Evolutionary conservation across 495 filamentous ascomycete genomes (phyloP).

Genomic region (Achaetomiella virescens): DNA sequence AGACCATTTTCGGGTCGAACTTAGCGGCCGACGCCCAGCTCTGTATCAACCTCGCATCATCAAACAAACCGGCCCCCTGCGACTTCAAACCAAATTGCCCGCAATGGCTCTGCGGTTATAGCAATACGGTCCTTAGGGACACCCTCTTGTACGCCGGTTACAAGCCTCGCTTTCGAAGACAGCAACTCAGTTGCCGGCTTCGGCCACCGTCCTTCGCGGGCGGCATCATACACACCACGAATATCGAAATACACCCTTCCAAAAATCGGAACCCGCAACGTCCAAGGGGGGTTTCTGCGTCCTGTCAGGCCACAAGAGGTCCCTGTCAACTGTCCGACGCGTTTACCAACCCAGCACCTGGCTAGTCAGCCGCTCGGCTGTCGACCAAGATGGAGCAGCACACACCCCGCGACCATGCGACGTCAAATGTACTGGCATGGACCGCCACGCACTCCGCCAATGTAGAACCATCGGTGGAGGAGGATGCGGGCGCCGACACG

Average conservation of each 20-base stretch:
- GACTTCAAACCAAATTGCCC: conserved; percentile 6
- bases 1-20: conserved; percentile 10
- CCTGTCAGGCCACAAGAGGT: neutral
- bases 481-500: conserved; percentile 29
- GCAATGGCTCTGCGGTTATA: conserved; percentile 49
- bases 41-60: conserved; percentile 16
- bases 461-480: conserved; percentile 39
- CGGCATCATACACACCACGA: conserved; percentile 3
- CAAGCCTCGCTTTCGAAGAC: conserved; percentile 20
- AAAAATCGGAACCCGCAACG: neutral
- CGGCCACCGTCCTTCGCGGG: conserved; percentile 1
- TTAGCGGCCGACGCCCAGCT: conserved; percentile 14
- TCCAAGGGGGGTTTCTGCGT: neutral
- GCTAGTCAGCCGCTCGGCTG: neutral
- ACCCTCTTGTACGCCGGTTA: conserved; percentile 28
- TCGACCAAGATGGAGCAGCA: conserved; percentile 35
- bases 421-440: conserved; percentile 39
- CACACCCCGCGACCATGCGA: conserved; percentile 33
- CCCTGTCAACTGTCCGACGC: neutral
- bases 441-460: conserved; percentile 35
- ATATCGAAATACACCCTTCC: conserved; percentile 3
- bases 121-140: conserved; percentile 53
- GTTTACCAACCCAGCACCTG: neutral
- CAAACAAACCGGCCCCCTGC: conserved; percentile 16
- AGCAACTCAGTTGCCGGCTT: conserved; percentile 22